A percentile compares a stretch with the other conserved stretches of the same genome.
These are phyloP conservation scores for Chrysanthemum lavandulifolium DNA, from an alignment of 129 eudicot genomes.

Conservation along the genomic window DNA sequence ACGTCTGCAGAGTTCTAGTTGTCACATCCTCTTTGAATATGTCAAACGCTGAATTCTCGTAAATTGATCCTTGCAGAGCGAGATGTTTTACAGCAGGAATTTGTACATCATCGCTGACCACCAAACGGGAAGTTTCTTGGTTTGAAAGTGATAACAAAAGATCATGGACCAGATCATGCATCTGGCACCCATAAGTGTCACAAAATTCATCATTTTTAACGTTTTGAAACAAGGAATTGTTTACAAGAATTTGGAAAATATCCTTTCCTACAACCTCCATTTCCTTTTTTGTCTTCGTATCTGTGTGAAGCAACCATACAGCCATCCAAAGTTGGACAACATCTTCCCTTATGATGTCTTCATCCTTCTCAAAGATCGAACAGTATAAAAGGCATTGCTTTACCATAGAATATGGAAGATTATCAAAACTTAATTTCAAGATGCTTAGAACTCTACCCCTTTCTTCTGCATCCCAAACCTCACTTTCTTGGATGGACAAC, in stretches of 20 bases:
- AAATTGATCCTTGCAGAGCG: background rate
- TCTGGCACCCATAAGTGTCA: background rate
- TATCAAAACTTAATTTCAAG: background rate
- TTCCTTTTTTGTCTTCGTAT: background rate
- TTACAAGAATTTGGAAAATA: background rate
- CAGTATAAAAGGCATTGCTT: background rate
- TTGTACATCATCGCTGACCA: background rate
- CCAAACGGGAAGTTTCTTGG: background rate
- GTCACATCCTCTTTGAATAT: too few species aligned
- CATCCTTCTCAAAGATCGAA: background rate
- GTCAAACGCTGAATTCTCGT: too few species aligned
- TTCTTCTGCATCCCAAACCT: background rate
- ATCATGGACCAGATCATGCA: conserved; percentile 1
- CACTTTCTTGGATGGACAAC: background rate
- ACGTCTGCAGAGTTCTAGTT: background rate
- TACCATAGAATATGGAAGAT: background rate
- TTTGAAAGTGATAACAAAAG: background rate
- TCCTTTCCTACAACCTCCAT: background rate
- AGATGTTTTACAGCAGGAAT: background rate
- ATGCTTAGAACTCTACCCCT: background rate
- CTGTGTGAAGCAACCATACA: too few species aligned
- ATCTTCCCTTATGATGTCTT: too few species aligned
- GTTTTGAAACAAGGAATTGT: background rate
- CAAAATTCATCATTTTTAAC: background rate
- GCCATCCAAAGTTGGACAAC: too few species aligned